Evolutionary conservation across 495 filamentous ascomycete species (phyloP).

Genomic region (Aspergillus mulundensis): DNA sequence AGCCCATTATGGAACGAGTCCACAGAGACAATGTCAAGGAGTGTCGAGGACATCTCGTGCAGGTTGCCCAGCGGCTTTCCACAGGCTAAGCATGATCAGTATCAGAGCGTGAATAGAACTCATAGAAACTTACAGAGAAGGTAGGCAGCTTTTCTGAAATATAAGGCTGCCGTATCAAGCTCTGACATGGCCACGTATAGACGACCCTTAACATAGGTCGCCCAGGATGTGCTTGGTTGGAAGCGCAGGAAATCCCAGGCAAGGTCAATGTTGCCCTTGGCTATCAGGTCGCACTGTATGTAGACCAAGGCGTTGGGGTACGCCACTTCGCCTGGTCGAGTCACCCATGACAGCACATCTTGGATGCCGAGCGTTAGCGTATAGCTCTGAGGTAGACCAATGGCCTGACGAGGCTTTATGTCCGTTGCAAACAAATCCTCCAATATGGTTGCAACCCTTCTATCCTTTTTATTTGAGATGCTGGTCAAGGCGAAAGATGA

Average conservation of each 20-base stretch:
- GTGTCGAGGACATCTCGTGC: conserved; percentile 50
- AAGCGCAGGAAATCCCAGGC: conserved; percentile 74
- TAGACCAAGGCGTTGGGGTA: conserved; percentile 46
- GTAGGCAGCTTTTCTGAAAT: conserved; percentile 79
- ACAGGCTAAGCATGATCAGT: conserved; percentile 26
- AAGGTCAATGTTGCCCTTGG: conserved; percentile 63
- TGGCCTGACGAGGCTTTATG: conserved; percentile 43
- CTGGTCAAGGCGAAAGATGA: conserved; percentile 28
- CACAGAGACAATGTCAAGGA: conserved; percentile 68
- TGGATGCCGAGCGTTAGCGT: conserved; percentile 45
- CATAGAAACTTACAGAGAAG: conserved; percentile 63
- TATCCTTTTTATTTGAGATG: conserved; percentile 21
- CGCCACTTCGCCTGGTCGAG: conserved; percentile 40
- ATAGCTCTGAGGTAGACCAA: conserved; percentile 42
- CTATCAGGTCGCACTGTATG: conserved; percentile 69
- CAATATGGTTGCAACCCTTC: conserved; percentile 39
- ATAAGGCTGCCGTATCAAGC: conserved; percentile 63
- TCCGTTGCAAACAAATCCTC: conserved; percentile 47
- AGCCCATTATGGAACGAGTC: conserved; percentile 72
- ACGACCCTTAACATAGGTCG: conserved; percentile 82
- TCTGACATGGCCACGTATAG: conserved; percentile 70
- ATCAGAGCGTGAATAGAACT: neutral
- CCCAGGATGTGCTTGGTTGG: conserved; percentile 62
- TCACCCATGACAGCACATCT: conserved; percentile 49
- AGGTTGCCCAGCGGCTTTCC: conserved; percentile 45